A percentile compares a stretch with the other conserved stretches of the same genome.
Evolutionary conservation across 371 early-diverging fungal species (phyloP).

Genomic region (Apophysomyces variabilis): DNA sequence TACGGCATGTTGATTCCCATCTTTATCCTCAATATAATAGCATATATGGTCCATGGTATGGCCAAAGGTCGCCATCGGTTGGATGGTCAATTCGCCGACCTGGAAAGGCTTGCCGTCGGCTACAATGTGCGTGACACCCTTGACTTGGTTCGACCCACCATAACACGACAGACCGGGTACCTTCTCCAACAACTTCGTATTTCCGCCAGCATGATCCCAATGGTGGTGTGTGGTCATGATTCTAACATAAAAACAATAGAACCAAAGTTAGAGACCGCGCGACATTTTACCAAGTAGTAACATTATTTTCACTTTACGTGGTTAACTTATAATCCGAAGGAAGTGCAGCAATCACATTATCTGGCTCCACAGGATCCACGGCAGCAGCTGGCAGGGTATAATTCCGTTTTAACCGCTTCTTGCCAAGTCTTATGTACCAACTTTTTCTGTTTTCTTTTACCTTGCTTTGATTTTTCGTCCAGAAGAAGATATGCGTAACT

Average conservation of each 20-base stretch:
- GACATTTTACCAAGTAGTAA: too few relatives aligned
- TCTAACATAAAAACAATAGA: constrained; percentile 16
- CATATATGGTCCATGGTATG: constrained; percentile 87
- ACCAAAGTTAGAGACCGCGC: neutral
- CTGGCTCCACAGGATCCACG: constrained; percentile 67
- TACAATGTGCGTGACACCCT: constrained; percentile 23
- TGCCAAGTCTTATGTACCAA: too few relatives aligned
- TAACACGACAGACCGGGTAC: constrained; percentile 18
- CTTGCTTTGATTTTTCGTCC: constrained; percentile 65
- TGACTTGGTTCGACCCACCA: constrained; percentile 35
- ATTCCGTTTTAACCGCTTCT: too few relatives aligned
- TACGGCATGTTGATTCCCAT: constrained; percentile 27
- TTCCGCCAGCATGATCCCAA: constrained; percentile 85
- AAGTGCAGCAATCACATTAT: constrained; percentile 49
- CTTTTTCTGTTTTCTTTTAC: constrained; percentile 16
- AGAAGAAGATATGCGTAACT: constrained; percentile 77
- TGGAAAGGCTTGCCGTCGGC: constrained; percentile 42
- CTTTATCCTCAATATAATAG: constrained; percentile 68
- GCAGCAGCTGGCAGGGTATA: constrained; percentile 37
- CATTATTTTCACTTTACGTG: constrained; percentile 21
- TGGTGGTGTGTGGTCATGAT: constrained; percentile 87
- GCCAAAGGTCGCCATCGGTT: constrained; percentile 69
- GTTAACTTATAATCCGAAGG: constrained; percentile 43
- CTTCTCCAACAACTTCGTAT: constrained; percentile 48
- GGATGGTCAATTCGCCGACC: constrained; percentile 63